Evolutionary conservation across 2,329 filamentous ascomycete genomes (phyloP).

Genomic region (Triangularia setosa): DNA sequence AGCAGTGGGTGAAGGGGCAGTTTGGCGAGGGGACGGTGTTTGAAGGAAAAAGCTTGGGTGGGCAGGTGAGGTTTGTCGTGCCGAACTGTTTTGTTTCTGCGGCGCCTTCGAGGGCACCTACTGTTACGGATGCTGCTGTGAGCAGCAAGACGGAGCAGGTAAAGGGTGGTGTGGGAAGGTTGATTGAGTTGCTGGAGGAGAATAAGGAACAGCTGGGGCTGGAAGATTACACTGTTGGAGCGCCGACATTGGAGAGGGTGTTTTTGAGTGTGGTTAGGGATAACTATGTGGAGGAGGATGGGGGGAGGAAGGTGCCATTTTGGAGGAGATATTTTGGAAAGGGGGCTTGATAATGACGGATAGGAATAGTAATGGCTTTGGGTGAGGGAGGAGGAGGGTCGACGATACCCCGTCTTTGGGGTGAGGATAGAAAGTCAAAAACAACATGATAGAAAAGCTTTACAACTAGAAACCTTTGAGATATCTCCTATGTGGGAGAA

Average conservation of each 20-base stretch:
- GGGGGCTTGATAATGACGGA: not conserved
- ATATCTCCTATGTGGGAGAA: no score
- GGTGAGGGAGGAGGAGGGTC: not conserved
- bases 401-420: not conserved
- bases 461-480: not conserved
- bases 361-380: not conserved
- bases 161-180: slow-evolving; percentile 23
- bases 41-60: slow-evolving; percentile 57
- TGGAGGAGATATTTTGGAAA: slow-evolving; percentile 10
- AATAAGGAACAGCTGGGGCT: slow-evolving; percentile 55
- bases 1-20: slow-evolving; percentile 48
- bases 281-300: slow-evolving; percentile 56
- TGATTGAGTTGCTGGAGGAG: slow-evolving; percentile 48
- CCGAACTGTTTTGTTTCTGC: slow-evolving; percentile 33
- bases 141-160: not conserved
- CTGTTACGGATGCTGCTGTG: not conserved
- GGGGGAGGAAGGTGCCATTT: slow-evolving; percentile 12
- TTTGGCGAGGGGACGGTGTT: slow-evolving; percentile 50
- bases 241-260: slow-evolving; percentile 65
- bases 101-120: not conserved
- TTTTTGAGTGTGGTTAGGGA: slow-evolving; percentile 65
- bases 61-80: slow-evolving; percentile 62
- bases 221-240: slow-evolving; percentile 62
- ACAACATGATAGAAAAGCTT: not conserved
- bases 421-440: not conserved